Base-by-base conservation (phyloP, 352 stramenopile species). In the Pythium volutum region DNA sequence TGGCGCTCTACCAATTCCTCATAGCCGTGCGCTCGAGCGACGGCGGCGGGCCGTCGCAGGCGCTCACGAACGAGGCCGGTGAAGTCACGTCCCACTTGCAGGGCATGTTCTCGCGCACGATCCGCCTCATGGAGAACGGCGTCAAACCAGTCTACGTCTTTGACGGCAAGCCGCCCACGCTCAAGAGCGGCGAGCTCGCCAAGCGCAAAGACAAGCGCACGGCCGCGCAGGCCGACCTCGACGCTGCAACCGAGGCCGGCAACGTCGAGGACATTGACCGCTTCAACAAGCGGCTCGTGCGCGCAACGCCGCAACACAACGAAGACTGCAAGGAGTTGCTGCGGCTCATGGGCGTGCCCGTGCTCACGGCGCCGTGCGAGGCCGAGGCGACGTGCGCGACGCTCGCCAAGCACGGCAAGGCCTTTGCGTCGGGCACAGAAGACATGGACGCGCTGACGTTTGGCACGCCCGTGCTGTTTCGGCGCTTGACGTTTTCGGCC, bases 381-480 rank as follows among this genome's bases (percentile, higher is more conserved):
- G 98, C 98, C 14, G 97, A 99, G 81, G 97, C 98, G 4, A 97
- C 99, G 60, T 99, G 97, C 55, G 95, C 97, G 5, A 83, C 85
- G 41, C 79, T 99, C 49, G 93, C 89, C 53, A 97, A 94, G 60
- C 79, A 73, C 22, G 95, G 94, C 48, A 93, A 97, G 54, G 91
- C 98, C 0, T 99, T 94, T 67, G 97, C 93, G 5, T 88, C 91
- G 0, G 97, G 88, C 22, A 99, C 97, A 0, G 98, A 99, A 80
- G 98, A 99, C 81, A 99, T 99, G 97, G 98, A 99, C 70, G 95
- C 95, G 16, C 78, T 99, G 59, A 99, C 97, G 26, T 99, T 99
- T 72, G 83, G 84, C 20, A 97, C 97, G n/a, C 97, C 97, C 0
- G 84, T 98, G 54, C 71, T 99, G 34, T 87, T 99, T 26, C 91